A percentile compares a stretch with the other conserved stretches of the same genome.
Evolutionary conservation across 805 yeast genomes (phyloP).

Genomic region (Candida mattraensis): DNA sequence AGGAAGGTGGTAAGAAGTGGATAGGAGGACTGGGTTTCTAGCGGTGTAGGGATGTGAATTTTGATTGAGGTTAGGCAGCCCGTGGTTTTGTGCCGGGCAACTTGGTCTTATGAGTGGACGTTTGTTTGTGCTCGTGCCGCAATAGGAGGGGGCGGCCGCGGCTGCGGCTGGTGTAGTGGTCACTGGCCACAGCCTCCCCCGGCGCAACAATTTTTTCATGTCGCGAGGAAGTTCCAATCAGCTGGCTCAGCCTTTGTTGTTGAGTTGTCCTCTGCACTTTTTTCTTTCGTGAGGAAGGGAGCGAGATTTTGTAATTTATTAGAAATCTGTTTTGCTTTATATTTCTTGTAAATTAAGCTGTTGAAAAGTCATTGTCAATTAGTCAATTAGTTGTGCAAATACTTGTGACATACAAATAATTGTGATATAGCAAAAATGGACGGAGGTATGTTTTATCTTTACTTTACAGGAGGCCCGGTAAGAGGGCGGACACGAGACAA

Average conservation of each 20-base stretch:
- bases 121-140: background rate
- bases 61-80: background rate
- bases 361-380: constrained; percentile 10
- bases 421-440: constrained; percentile 44
- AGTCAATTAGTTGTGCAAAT: constrained; percentile 20
- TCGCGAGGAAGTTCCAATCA: constrained; percentile 14
- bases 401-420: constrained; percentile 15
- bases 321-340: constrained; percentile 16
- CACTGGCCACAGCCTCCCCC: too few species aligned
- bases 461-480: too few species aligned
- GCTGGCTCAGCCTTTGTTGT: constrained; percentile 17
- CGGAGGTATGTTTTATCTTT: constrained; percentile 58
- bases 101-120: too few species aligned
- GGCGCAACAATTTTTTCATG: too few species aligned
- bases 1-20: constrained; percentile 5
- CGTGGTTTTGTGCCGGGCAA: too few species aligned
- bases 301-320: constrained; percentile 12
- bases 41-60: background rate
- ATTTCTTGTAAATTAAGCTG: constrained; percentile 7
- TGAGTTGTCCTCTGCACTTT: constrained; percentile 24
- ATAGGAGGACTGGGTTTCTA: constrained; percentile 1
- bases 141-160: background rate
- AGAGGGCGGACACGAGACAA: constrained; percentile 11
- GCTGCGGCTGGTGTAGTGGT: background rate
- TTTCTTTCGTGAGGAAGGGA: constrained; percentile 10